Evolutionary conservation across 2,329 filamentous ascomycete genomes (phyloP).

Genomic region (Ascochyta clinopodiicola): DNA sequence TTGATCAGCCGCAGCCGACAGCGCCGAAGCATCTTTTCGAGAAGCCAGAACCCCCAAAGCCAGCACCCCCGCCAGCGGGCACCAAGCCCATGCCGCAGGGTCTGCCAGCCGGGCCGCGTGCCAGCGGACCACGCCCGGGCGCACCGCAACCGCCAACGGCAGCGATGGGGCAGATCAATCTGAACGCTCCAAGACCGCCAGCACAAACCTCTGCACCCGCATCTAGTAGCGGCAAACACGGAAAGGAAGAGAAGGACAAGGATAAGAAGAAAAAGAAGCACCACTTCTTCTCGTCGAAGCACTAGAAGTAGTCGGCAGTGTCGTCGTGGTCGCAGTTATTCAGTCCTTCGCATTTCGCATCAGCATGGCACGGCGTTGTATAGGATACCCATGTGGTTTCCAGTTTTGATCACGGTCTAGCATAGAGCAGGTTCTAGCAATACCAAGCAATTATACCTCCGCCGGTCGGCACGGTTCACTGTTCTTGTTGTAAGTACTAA

Average conservation of each 20-base stretch:
- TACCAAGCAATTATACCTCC: background rate
- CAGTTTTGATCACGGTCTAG: background rate
- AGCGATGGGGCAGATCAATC: conserved; percentile 41
- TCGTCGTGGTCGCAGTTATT: background rate
- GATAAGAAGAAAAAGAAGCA: conserved; percentile 63
- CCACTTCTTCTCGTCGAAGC: conserved; percentile 58
- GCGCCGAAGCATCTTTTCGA: conserved; percentile 89
- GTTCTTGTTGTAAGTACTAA: no score
- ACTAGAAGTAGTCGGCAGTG: conserved; percentile 17
- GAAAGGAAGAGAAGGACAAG: conserved; percentile 35
- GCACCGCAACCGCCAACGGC: conserved; percentile 44
- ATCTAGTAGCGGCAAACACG: conserved; percentile 26
- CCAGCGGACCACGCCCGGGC: conserved; percentile 18
- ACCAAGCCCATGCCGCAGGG: conserved; percentile 44
- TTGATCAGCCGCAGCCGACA: conserved; percentile 78
- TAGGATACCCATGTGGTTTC: conserved; percentile 8
- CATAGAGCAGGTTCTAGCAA: conserved; percentile 10
- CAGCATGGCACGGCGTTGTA: conserved; percentile 17
- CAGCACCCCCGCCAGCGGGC: conserved; percentile 59
- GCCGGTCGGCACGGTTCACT: background rate
- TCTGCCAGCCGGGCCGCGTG: conserved; percentile 39
- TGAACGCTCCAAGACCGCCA: conserved; percentile 34
- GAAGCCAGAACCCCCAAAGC: conserved; percentile 64
- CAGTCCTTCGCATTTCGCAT: conserved; percentile 4
- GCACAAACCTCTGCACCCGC: conserved; percentile 22